Evolutionary conservation across 768 basidiomycete genomes (phyloP).

Genomic region (Exidia glandulosa): DNA sequence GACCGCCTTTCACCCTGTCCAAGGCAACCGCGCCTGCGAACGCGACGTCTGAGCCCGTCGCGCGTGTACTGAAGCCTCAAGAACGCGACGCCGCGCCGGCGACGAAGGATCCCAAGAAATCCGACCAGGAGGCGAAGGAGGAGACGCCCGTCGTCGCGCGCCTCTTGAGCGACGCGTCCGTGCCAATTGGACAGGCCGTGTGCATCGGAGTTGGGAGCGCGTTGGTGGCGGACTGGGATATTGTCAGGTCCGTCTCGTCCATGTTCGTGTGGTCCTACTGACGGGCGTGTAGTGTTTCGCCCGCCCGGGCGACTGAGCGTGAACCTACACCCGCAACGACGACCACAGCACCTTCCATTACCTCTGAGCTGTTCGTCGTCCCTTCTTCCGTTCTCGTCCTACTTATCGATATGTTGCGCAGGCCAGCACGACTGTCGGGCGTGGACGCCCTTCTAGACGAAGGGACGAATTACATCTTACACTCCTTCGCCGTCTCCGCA

Average conservation of each 20-base stretch:
- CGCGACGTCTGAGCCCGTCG: background rate
- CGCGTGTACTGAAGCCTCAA: background rate
- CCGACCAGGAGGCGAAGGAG: background rate
- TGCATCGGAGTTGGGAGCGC: slow-evolving; percentile 40
- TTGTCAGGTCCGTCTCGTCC: slow-evolving; percentile 36
- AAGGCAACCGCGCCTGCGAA: background rate
- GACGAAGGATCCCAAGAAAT: background rate
- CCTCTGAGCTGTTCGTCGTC: too few species aligned
- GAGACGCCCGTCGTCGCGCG: background rate
- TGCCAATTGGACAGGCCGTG: slow-evolving; percentile 61
- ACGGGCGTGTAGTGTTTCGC: too few species aligned
- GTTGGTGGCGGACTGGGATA: slow-evolving; percentile 56
- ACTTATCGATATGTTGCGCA: background rate
- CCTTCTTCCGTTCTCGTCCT: too few species aligned
- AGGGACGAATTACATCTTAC: slow-evolving; percentile 44
- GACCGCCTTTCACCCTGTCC: background rate
- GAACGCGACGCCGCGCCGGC: background rate
- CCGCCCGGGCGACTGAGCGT: too few species aligned
- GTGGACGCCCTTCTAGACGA: slow-evolving; percentile 50
- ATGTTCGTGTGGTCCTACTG: too few species aligned
- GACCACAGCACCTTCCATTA: too few species aligned
- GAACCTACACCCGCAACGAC: too few species aligned
- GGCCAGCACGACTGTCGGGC: slow-evolving; percentile 42
- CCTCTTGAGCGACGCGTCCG: background rate
- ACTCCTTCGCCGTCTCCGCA: slow-evolving; percentile 46